Evolutionary conservation across 768 basidiomycete species (phyloP).

Genomic region (Exsudoporus frostii): DNA sequence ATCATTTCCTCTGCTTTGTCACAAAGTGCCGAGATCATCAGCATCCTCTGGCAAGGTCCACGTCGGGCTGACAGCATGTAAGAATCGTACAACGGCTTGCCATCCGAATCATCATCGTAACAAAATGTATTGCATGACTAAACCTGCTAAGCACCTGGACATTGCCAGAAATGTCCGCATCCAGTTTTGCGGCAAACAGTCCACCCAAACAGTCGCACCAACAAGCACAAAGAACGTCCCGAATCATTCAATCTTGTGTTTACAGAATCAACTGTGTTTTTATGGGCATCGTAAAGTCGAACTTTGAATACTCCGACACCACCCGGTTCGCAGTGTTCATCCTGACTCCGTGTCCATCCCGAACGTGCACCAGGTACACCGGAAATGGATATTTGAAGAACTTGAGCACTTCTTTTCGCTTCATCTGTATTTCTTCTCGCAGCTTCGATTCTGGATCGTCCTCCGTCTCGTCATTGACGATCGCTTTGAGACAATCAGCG

Average conservation of each 20-base stretch:
- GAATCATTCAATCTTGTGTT: not conserved
- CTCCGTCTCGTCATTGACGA: not conserved
- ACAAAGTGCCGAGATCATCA: slow-evolving; percentile 4
- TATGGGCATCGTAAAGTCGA: slow-evolving; percentile 20
- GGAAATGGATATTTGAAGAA: slow-evolving; percentile 18
- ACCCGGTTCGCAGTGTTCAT: slow-evolving; percentile 13
- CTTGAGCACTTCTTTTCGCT: slow-evolving; percentile 15
- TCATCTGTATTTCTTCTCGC: slow-evolving; percentile 9
- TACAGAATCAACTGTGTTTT: slow-evolving; percentile 15
- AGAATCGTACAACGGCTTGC: too few relatives aligned
- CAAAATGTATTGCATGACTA: too few relatives aligned
- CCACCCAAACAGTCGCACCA: too few relatives aligned
- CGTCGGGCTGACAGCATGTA: too few relatives aligned
- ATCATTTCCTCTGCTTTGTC: slow-evolving; percentile 3
- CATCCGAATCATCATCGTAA: too few relatives aligned
- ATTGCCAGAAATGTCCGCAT: too few relatives aligned
- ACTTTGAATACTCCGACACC: slow-evolving; percentile 6
- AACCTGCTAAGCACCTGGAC: too few relatives aligned
- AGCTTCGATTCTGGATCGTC: slow-evolving; percentile 6
- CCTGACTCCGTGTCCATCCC: slow-evolving; percentile 15
- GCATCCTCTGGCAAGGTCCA: too few relatives aligned
- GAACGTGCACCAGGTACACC: slow-evolving; percentile 16
- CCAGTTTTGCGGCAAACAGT: too few relatives aligned
- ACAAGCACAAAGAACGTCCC: not conserved
- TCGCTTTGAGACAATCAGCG: slow-evolving; percentile 3